These are phyloP conservation scores for Aspergillus nidulans DNA, from an alignment of 495 filamentous ascomycete genomes.

Conservation along the genomic window DNA sequence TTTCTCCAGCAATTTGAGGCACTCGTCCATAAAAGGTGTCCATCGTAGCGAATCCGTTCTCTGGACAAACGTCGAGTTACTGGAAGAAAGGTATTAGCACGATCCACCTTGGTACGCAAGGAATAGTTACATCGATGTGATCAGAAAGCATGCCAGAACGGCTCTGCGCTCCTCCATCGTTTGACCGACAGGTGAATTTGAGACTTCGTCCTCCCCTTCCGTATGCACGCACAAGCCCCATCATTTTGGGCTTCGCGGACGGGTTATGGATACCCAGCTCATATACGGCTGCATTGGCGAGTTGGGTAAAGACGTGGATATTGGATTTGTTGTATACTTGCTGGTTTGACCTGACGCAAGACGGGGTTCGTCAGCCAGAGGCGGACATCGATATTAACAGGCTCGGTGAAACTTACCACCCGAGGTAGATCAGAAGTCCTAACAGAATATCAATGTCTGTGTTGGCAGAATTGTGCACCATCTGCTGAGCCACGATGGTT, in stretches of 20 bases:
- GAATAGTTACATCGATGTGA: conserved; percentile 44
- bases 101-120: too few relatives aligned
- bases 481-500: conserved; percentile 40
- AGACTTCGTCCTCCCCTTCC: background rate
- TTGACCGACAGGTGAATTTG: conserved; percentile 12
- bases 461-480: conserved; percentile 24
- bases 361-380: too few relatives aligned
- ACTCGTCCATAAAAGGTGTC: conserved; percentile 51
- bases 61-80: conserved; percentile 40
- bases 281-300: conserved; percentile 1
- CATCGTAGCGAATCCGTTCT: conserved; percentile 47
- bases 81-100: conserved; percentile 18
- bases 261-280: conserved; percentile 6
- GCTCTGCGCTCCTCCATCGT: conserved; percentile 50
- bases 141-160: conserved; percentile 49
- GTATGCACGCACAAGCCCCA: conserved; percentile 3
- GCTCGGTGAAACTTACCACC: conserved; percentile 29
- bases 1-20: conserved; percentile 39
- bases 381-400: too few relatives aligned
- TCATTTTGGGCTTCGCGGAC: background rate
- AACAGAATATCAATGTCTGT: conserved; percentile 44
- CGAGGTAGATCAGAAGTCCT: conserved; percentile 44
- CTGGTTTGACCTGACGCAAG: conserved; percentile 4
- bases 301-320: conserved; percentile 4
- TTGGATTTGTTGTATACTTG: conserved; percentile 11